These are phyloP conservation scores for Pseudopithomyces chartarum DNA, from an alignment of 2,329 filamentous ascomycete species.

Conservation along the genomic window DNA sequence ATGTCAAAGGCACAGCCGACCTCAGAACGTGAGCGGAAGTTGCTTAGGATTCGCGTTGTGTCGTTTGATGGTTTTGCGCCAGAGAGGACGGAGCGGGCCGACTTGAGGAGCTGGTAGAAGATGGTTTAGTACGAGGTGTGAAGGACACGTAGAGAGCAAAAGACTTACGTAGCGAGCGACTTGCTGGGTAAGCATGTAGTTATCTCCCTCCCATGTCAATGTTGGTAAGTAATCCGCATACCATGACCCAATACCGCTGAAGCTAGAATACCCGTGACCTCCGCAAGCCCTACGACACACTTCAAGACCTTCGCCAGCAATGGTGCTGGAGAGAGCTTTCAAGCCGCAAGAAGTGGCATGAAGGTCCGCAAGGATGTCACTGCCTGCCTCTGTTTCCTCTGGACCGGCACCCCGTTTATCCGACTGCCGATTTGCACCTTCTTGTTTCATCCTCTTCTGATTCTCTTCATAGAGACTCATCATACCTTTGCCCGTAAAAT, in stretches of 20 bases:
- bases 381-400: constrained; percentile 69
- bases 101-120: constrained; percentile 66
- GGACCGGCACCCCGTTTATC: constrained; percentile 64
- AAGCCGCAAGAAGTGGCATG: constrained; percentile 78
- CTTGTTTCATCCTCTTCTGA: constrained; percentile 66
- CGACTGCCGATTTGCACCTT: constrained; percentile 42
- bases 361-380: constrained; percentile 72
- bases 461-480: constrained; percentile 74
- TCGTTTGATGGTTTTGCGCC: constrained; percentile 69
- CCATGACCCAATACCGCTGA: constrained; percentile 76
- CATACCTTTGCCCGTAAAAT: constrained; percentile 79
- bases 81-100: constrained; percentile 70
- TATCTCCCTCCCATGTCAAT: constrained; percentile 76
- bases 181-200: constrained; percentile 83
- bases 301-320: constrained; percentile 75
- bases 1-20: constrained; percentile 77
- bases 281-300: constrained; percentile 76
- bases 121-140: background rate
- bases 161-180: constrained; percentile 69
- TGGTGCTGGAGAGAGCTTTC: constrained; percentile 74
- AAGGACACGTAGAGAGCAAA: constrained; percentile 7
- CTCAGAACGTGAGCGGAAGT: constrained; percentile 68
- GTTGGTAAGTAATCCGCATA: constrained; percentile 78
- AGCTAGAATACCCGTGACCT: constrained; percentile 76
- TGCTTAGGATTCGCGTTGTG: constrained; percentile 68